A percentile compares a stretch with the other conserved stretches of the same genome.
phyloP scores from a whole-genome alignment of 140 eudicot species.

The Bidens hawaiensis region DNA sequence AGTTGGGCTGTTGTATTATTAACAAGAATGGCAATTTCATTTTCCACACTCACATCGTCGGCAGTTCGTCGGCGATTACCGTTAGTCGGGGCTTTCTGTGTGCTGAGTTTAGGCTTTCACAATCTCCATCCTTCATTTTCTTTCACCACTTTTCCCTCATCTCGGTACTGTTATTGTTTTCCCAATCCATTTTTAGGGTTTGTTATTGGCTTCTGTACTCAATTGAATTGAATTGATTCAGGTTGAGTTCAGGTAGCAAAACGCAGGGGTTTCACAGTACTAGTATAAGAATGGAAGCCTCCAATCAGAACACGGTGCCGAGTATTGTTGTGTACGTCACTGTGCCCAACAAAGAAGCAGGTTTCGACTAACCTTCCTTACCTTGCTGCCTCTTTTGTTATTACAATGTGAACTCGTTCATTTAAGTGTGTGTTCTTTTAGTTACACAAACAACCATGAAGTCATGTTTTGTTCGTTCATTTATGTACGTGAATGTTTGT shows the following conservation, averaged over 20 bases:
- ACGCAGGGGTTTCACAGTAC: constrained; percentile 24
- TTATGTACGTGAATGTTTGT: too few relatives aligned
- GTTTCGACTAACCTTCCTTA: too few relatives aligned
- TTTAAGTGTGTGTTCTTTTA: too few relatives aligned
- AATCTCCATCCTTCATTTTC: constrained; percentile 48
- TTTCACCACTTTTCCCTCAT: constrained; percentile 34
- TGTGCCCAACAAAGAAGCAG: constrained; percentile 50
- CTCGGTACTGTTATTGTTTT: constrained; percentile 50
- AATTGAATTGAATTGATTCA: background rate
- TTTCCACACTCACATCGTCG: constrained; percentile 37
- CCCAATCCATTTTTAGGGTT: background rate
- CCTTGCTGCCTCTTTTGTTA: too few relatives aligned
- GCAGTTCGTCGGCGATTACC: constrained; percentile 63
- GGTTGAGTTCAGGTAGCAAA: constrained; percentile 37
- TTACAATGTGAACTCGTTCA: too few relatives aligned
- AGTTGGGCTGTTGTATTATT: background rate
- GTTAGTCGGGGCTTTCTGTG: constrained; percentile 77
- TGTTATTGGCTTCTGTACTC: too few relatives aligned
- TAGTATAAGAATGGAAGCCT: constrained; percentile 59
- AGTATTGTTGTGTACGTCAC: constrained; percentile 42
- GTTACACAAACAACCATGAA: too few relatives aligned
- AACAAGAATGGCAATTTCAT: constrained; percentile 34
- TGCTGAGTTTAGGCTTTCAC: constrained; percentile 70
- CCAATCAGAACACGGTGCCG: constrained; percentile 52
- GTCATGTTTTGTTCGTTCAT: too few relatives aligned